Conservation (phyloP, 345 rosid species). For the Barbarea vulgaris region DNA sequence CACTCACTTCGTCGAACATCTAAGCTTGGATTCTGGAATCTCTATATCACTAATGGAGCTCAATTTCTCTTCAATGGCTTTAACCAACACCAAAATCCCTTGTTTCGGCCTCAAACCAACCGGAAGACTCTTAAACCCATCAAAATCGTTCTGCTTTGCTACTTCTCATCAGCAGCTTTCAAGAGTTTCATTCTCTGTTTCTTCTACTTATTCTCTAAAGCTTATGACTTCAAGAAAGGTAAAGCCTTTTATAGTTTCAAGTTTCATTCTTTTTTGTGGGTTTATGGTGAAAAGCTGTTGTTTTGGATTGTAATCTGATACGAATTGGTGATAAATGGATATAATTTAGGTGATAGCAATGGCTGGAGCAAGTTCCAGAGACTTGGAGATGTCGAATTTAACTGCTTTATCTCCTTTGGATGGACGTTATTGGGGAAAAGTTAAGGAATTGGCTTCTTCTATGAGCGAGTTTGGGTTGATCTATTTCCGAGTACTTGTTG, state of each 20-base stretch:
- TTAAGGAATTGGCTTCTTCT: slow-evolving; percentile 79
- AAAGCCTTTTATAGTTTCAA: neutral
- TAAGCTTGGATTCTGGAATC: slow-evolving; percentile 17
- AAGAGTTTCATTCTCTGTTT: slow-evolving; percentile 37
- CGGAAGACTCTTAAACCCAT: slow-evolving; percentile 24
- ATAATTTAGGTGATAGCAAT: slow-evolving; percentile 49
- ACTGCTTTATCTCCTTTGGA: slow-evolving; percentile 91
- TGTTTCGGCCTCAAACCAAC: slow-evolving; percentile 8
- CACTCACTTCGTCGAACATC: neutral
- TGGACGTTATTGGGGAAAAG: slow-evolving; percentile 91
- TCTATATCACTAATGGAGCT: slow-evolving; percentile 47
- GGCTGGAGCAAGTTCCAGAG: slow-evolving; percentile 40
- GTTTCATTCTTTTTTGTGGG: neutral
- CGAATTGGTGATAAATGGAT: slow-evolving; percentile 5
- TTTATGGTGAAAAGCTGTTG: neutral
- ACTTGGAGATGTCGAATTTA: slow-evolving; percentile 68
- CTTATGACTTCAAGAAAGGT: slow-evolving; percentile 44
- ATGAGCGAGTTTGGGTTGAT: slow-evolving; percentile 91
- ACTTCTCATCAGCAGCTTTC: slow-evolving; percentile 26
- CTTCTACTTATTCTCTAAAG: slow-evolving; percentile 18
- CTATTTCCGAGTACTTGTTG: slow-evolving; percentile 77
- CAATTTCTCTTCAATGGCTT: slow-evolving; percentile 42
- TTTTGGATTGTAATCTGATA: neutral
- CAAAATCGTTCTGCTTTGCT: slow-evolving; percentile 18
- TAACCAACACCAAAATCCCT: slow-evolving; percentile 21